Percentiles rank a stretch among this genome's conserved stretches.
These are phyloP conservation scores for Fusarium fujikuroi DNA, from an alignment of 2,329 filamentous ascomycete genomes.

Conservation along the genomic window DNA sequence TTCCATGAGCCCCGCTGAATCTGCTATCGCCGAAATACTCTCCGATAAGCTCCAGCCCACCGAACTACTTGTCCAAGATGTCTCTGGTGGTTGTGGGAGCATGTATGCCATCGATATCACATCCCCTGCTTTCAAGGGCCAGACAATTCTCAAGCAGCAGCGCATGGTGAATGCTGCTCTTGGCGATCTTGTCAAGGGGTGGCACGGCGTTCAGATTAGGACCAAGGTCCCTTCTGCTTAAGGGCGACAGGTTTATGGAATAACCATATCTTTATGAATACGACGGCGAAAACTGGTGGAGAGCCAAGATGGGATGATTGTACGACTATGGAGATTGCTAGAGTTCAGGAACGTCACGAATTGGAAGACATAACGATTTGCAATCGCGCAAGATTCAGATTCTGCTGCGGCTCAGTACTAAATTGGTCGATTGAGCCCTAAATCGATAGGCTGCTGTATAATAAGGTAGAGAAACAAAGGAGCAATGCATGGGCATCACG, in stretches of 20 bases:
- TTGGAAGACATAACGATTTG: background rate
- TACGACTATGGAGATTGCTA: slow-evolving; percentile 9
- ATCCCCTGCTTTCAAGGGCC: slow-evolving; percentile 75
- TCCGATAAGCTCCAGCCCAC: slow-evolving; percentile 61
- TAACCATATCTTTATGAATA: too few species aligned
- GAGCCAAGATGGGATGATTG: background rate
- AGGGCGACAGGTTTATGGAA: background rate
- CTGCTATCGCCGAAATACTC: slow-evolving; percentile 67
- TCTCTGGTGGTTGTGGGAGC: slow-evolving; percentile 84
- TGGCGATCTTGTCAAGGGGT: slow-evolving; percentile 78
- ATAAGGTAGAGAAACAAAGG: background rate
- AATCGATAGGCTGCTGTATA: background rate
- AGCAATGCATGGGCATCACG: background rate
- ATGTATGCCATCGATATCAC: slow-evolving; percentile 89
- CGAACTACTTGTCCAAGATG: slow-evolving; percentile 75
- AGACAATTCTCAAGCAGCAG: slow-evolving; percentile 82
- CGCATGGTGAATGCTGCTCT: slow-evolving; percentile 80
- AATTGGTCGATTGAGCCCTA: background rate
- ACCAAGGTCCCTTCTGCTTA: slow-evolving; percentile 63
- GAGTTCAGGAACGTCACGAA: background rate
- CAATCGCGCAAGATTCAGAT: background rate
- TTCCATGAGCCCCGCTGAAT: slow-evolving; percentile 62
- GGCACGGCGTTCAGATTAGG: slow-evolving; percentile 85
- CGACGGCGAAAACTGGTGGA: background rate
- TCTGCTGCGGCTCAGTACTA: background rate